Base-by-base conservation (phyloP, 179 eudicot genomes). In the Carnegiea gigantea region DNA sequence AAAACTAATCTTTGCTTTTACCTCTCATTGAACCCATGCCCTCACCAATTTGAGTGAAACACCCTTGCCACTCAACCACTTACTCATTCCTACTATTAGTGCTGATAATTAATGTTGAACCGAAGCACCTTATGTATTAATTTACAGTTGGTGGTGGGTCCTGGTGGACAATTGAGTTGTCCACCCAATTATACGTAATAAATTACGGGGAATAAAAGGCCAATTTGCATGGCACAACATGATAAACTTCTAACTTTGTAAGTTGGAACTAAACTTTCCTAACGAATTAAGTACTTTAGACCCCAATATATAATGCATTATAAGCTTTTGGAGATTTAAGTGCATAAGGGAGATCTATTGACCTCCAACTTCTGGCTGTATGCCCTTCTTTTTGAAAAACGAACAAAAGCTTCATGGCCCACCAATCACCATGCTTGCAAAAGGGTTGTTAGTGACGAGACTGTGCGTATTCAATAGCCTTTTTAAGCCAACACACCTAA, bases 371-470 rank as follows among this genome's bases (percentile, higher is more conserved):
- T 28, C 11, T 67, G 3, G 30, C 30, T 28, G 30, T 28, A 10
- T 67, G 20, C 9, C 8, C 1, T 67, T 26, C 18, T 33, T 28
- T 67, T 24, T 64, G 70, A 28, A 28, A 24, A 24, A 67, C 1
- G n/a, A 6, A 30, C 20, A 67, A 36, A 36, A 13, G 73, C 20
- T 70, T 0, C 9, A 33, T 70, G 73, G 33, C 73, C 73, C 73
- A 70, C 72, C 17, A 26, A 67, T 67, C 40, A 67, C 38, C 40
- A 67, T 67, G 72, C 72, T 67, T 36, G 10, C 46, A 2, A 70
- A 70, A 36, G 33, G 73, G 73, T 36, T 30, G 73, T 70, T 70
- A 33, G 73, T 70, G 73, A 70, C n/a, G 5, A 30, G 73, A 70
- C 73, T 70, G 33, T n/a, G n/a, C n/a, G n/a, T 70, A 36, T 33